These are phyloP conservation scores for Aureobasidium vineae DNA, from an alignment of 2,329 filamentous ascomycete species.

Conservation along the genomic window DNA sequence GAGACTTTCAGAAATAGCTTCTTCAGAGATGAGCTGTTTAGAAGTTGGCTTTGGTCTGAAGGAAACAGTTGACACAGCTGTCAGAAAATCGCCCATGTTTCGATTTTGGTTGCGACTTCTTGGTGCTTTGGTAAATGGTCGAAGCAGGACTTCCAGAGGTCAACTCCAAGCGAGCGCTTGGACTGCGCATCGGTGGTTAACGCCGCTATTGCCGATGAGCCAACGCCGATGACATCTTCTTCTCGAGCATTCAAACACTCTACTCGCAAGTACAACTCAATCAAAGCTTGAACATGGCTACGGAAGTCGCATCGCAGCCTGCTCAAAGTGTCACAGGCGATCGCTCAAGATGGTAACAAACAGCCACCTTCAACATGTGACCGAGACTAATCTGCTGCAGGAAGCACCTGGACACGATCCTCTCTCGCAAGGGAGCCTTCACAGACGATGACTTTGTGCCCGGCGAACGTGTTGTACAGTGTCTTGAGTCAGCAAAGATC, in stretches of 20 bases:
- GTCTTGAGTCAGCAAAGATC: constrained; percentile 64
- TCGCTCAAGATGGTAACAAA: constrained; percentile 26
- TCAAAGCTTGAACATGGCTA: constrained; percentile 9
- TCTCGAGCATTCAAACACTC: background rate
- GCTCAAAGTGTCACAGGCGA: background rate
- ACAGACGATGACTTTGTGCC: constrained; percentile 58
- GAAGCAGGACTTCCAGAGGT: background rate
- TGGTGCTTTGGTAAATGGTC: constrained; percentile 24
- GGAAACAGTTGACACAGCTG: constrained; percentile 46
- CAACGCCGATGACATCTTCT: constrained; percentile 13
- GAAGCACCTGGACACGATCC: constrained; percentile 79
- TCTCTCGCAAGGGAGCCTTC: constrained; percentile 75
- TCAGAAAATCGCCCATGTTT: constrained; percentile 52
- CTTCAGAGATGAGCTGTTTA: constrained; percentile 4
- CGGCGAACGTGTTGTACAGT: constrained; percentile 53
- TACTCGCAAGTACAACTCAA: background rate
- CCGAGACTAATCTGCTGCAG: constrained; percentile 39
- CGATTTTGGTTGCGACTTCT: constrained; percentile 28
- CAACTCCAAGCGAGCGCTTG: constrained; percentile 13
- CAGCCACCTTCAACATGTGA: background rate
- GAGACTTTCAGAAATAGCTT: background rate
- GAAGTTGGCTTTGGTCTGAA: constrained; percentile 27
- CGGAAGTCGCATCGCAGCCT: constrained; percentile 2
- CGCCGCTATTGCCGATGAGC: constrained; percentile 1
- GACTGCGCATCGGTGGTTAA: background rate